These are phyloP conservation scores for Penicillium ochrochloron DNA, from an alignment of 495 filamentous ascomycete genomes.

Conservation along the genomic window DNA sequence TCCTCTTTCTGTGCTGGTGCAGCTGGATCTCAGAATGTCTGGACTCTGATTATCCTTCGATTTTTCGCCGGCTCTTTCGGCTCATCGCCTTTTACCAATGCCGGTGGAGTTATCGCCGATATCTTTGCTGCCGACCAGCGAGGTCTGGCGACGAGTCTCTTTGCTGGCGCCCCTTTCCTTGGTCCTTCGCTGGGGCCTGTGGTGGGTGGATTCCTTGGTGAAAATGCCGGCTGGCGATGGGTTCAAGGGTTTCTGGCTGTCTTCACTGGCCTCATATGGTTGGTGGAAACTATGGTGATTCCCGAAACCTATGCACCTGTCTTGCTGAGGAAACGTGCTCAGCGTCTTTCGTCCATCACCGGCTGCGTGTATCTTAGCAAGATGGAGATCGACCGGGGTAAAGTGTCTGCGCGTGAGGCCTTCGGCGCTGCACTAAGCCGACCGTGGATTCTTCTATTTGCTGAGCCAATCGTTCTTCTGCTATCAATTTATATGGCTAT, in stretches of 20 bases:
- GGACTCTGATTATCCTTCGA: slow-evolving; percentile 67
- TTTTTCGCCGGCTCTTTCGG: slow-evolving; percentile 76
- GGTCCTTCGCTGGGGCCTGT: slow-evolving; percentile 62
- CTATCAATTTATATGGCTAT: slow-evolving; percentile 68
- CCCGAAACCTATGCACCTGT: slow-evolving; percentile 66
- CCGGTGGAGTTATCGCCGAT: slow-evolving; percentile 71
- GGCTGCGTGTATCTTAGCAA: slow-evolving; percentile 56
- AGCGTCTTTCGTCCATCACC: slow-evolving; percentile 54
- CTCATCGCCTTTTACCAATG: slow-evolving; percentile 65
- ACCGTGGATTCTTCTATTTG: slow-evolving; percentile 61
- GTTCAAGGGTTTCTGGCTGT: slow-evolving; percentile 51
- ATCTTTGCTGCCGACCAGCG: slow-evolving; percentile 63
- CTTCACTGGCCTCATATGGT: slow-evolving; percentile 30
- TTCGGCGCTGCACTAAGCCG: slow-evolving; percentile 49
- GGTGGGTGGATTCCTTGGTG: slow-evolving; percentile 59
- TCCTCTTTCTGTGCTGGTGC: slow-evolving; percentile 67
- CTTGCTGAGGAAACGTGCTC: slow-evolving; percentile 57
- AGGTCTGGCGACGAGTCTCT: slow-evolving; percentile 62
- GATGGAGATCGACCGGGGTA: slow-evolving; percentile 47
- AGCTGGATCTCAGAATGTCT: slow-evolving; percentile 60
- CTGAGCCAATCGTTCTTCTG: slow-evolving; percentile 63
- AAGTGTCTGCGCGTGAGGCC: slow-evolving; percentile 39
- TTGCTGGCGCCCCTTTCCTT: slow-evolving; percentile 64
- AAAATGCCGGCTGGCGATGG: slow-evolving; percentile 63
- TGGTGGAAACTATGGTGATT: slow-evolving; percentile 48